These are phyloP conservation scores for Mentha longifolia DNA, from an alignment of 257 asterid genomes.

Conservation along the genomic window DNA sequence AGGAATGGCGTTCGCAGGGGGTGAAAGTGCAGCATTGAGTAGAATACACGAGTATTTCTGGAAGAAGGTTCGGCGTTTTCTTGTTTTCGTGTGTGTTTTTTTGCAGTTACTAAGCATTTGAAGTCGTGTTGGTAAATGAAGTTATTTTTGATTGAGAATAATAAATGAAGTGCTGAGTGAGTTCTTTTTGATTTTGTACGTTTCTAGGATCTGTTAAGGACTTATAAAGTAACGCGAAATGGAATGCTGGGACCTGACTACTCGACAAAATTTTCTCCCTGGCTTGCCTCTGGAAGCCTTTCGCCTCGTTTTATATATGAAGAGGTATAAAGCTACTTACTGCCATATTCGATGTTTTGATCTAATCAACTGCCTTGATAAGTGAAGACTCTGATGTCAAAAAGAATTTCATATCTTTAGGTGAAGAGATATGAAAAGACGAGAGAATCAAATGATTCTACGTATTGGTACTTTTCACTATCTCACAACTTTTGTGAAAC, in stretches of 20 bases:
- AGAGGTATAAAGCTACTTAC: conserved; percentile 58
- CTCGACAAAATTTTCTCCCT: conserved; percentile 91
- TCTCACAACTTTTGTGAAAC: conserved; percentile 4
- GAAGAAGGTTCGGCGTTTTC: conserved; percentile 68
- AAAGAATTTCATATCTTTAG: conserved; percentile 45
- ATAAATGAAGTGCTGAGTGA: neutral
- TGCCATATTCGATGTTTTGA: neutral
- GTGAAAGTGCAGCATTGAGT: conserved; percentile 88
- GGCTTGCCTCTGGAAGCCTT: conserved; percentile 95
- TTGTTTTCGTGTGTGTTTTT: neutral
- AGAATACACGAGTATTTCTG: conserved; percentile 89
- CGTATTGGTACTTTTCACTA: conserved; percentile 69
- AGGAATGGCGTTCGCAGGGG: conserved; percentile 89
- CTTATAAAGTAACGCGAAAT: conserved; percentile 86
- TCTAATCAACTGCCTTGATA: conserved; percentile 8
- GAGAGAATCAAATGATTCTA: conserved; percentile 77
- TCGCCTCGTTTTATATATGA: conserved; percentile 86
- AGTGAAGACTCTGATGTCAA: conserved; percentile 33
- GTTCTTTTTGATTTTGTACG: conserved; percentile 4
- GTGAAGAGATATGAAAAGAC: conserved; percentile 90
- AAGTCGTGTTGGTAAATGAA: neutral
- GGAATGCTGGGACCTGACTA: conserved; percentile 95
- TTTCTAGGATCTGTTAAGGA: conserved; percentile 66
- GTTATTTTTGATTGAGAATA: neutral
- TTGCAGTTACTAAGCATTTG: neutral